Conservation (phyloP, 768 basidiomycete genomes). For the Suillus tomentosus region DNA sequence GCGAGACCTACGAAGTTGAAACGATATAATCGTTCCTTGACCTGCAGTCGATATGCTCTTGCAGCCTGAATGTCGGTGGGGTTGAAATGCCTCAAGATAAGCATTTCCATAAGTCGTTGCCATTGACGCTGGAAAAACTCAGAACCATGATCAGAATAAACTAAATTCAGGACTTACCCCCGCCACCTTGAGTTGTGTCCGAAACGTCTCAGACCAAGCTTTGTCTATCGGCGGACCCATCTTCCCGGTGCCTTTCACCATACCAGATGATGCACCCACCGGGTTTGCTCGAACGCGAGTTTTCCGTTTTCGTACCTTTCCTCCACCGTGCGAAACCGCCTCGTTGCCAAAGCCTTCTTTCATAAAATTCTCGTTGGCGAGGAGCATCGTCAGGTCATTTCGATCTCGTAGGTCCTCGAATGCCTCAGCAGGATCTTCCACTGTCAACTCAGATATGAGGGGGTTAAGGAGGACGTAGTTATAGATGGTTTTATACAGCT, state of each 20-base stretch:
- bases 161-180: constrained; percentile 50
- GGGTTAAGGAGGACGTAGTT: constrained; percentile 66
- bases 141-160: constrained; percentile 10
- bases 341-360: constrained; percentile 63
- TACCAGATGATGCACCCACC: constrained; percentile 27
- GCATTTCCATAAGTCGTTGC: constrained; percentile 88
- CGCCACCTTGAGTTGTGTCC: constrained; percentile 86
- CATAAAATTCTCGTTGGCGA: constrained; percentile 65
- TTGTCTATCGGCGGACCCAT: constrained; percentile 79
- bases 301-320: constrained; percentile 41
- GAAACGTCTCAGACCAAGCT: constrained; percentile 77
- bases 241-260: constrained; percentile 47
- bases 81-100: constrained; percentile 74
- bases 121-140: constrained; percentile 77
- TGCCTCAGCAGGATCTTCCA: constrained; percentile 97
- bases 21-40: constrained; percentile 92
- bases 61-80: constrained; percentile 52
- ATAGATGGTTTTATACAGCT: constrained; percentile 87
- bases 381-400: constrained; percentile 82
- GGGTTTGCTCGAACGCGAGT: constrained; percentile 35
- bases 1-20: constrained; percentile 83
- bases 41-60: constrained; percentile 81
- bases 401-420: constrained; percentile 96
- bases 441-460: constrained; percentile 86
- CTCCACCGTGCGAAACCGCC: constrained; percentile 47